Base-by-base conservation (phyloP, 192 early-diverging fungal species). In the Backusella tarrabulga region DNA sequence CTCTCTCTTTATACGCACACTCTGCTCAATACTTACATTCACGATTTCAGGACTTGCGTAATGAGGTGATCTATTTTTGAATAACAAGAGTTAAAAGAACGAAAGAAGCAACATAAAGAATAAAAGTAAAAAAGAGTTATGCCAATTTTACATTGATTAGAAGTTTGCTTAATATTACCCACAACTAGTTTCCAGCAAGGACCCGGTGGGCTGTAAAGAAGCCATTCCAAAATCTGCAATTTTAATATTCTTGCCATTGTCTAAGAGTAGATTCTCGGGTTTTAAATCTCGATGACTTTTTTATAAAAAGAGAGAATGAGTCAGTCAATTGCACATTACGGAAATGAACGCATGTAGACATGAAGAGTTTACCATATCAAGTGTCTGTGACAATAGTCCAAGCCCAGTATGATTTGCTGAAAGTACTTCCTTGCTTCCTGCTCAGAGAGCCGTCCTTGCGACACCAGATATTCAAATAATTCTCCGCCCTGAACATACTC, bases 191-290 rank as follows among this genome's bases (percentile, higher is more conserved):
- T 90, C 88, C 21, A 92, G 80, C 79, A 91, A 81, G 12, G 83
- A 84, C 14, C 85, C 87, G 0, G 78, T 40, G 9, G 88, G 81
- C 40, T 83, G 81, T 36, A 83, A 67, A 2, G 81, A 83, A 17
- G 97, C 95, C 75, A 98, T 84, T 2, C 97, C 98, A 88, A 99
- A 99, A 83, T 99, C 98, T 29, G 94, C 91, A 72, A 99, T 93
- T 88, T 97, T 99, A 63, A 89, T 89, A 69, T 86, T 79, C 12
- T 82, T 63, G 6, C 83, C 84, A 67, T 77, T 81, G 54, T 88
- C 87, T 12, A 90, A 73, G 5, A 89, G 66, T 34, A 94, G 85
- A 75, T 93, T 94, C 71, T 95, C 94, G 0, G 93, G 93, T 82
- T 99, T 99, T 23, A 99, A 83, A 80, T 99, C 98, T 21, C 98